Base-by-base conservation (phyloP, 805 yeast species). In the Metschnikowia lachancei region DNA sequence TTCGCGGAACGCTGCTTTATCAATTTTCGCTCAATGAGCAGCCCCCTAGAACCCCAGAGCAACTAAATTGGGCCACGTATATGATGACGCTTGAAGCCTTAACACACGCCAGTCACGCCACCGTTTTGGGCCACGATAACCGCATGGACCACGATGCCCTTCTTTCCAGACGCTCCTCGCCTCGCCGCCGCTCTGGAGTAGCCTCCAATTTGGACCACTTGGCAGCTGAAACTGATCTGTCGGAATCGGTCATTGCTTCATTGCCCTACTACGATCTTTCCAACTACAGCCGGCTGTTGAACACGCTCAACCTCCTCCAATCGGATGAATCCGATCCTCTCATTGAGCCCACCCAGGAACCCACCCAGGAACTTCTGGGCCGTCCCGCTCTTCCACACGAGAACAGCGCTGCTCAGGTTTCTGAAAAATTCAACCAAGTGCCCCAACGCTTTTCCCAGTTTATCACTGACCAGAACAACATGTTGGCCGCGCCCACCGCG, bases 381-480 rank as follows among this genome's bases (percentile, higher is more conserved):
- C 38, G 38, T 7, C 28, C 28, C 3, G 16, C 14, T 13, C 28
- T 35, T 20, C 28, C 26, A 20, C 43, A 43, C 29, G 29, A 29
- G 31, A 10, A 17, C 26, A 32, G 37, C 19, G 42, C 41, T 6
- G 43, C 39, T 4, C 29, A 29, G 33, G 19, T 34, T 13, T 31
- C 44, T 1, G 41, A 45, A 4, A 36, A 45, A 19, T 45, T 54
- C 54, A 65, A 68, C 53, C 74, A 64, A 43, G 72, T 71, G 9
- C 76, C 76, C 3, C 63, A 59, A 29, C 53, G 72, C 36, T 71
- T 71, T 43, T 70, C 76, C 8, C 69, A 65, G 41, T 69, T 72
- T 50, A 67, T 72, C 13, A 49, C 62, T 37, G 69, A 69, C 43
- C 75, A 72, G 50, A 61, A 58, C 45, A 54, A 53, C 2, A 35